phyloP scores from a whole-genome alignment of 163 green algal genomes.

The Scenedesmus sp. region DNA sequence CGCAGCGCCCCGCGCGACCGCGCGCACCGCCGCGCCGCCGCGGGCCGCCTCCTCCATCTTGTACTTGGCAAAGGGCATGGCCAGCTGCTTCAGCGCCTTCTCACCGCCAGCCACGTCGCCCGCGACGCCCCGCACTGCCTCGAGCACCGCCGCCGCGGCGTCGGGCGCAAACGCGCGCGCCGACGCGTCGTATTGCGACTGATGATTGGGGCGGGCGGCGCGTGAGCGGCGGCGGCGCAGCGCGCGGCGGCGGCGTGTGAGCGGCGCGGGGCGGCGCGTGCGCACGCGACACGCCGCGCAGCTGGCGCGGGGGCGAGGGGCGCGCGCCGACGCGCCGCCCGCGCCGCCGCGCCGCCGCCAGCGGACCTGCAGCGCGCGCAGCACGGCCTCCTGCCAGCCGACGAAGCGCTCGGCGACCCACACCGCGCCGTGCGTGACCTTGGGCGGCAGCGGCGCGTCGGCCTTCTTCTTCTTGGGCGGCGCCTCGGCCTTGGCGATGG shows the following conservation, averaged over 20 bases:
- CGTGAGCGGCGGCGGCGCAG: no score
- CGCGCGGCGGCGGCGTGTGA: no score
- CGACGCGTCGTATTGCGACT: slow-evolving; percentile 51
- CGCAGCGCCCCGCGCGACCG: no score
- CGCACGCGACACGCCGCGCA: no score
- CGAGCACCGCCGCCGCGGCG: slow-evolving; percentile 51
- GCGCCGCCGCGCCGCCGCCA: background rate
- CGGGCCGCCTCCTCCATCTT: slow-evolving; percentile 83
- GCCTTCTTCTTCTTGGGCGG: slow-evolving; percentile 84
- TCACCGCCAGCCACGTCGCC: slow-evolving; percentile 54
- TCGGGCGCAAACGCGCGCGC: slow-evolving; percentile 59
- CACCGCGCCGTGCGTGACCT: slow-evolving; percentile 63
- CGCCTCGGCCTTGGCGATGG: slow-evolving; percentile 80
- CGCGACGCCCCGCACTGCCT: slow-evolving; percentile 57
- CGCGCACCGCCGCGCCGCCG: slow-evolving; percentile 52
- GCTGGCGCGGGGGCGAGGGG: no score
- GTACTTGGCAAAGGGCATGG: slow-evolving; percentile 95
- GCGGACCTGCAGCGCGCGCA: slow-evolving; percentile 57
- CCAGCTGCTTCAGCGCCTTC: slow-evolving; percentile 84
- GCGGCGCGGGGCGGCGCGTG: no score
- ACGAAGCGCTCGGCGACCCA: slow-evolving; percentile 85
- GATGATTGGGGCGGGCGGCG: no score
- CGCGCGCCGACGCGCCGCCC: no score
- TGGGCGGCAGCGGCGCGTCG: slow-evolving; percentile 47
- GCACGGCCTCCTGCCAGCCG: slow-evolving; percentile 81